These are phyloP conservation scores for Acrodontium crateriforme DNA, from an alignment of 2,329 filamentous ascomycete genomes.

Conservation along the genomic window DNA sequence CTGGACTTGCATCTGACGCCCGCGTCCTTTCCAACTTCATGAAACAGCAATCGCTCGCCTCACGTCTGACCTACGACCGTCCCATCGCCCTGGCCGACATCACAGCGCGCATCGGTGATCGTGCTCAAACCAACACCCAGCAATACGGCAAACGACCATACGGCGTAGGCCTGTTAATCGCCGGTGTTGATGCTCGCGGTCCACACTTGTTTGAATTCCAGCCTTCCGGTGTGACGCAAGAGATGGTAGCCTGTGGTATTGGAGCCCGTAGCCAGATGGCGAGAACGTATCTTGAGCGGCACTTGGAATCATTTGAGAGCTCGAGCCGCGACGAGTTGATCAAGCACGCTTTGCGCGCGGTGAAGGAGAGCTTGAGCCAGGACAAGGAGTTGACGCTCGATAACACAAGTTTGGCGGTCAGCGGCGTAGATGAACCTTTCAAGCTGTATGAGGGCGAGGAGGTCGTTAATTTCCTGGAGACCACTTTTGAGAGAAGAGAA, in stretches of 20 bases:
- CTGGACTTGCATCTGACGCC: slow-evolving; percentile 91
- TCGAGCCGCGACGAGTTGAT: slow-evolving; percentile 74
- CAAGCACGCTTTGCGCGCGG: slow-evolving; percentile 72
- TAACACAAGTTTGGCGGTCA: slow-evolving; percentile 84
- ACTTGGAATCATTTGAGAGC: slow-evolving; percentile 69
- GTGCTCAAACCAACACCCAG: slow-evolving; percentile 95
- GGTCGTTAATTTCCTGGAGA: slow-evolving; percentile 73
- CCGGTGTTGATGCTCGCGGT: slow-evolving; percentile 84
- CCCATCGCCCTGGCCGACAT: slow-evolving; percentile 82
- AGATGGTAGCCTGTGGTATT: slow-evolving; percentile 94
- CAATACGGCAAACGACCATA: slow-evolving; percentile 94
- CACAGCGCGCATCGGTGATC: slow-evolving; percentile 83
- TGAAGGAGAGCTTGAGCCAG: slow-evolving; percentile 92
- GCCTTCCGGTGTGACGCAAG: slow-evolving; percentile 86
- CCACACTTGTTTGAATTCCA: slow-evolving; percentile 98
- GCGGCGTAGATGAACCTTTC: slow-evolving; percentile 80
- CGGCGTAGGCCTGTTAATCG: slow-evolving; percentile 82
- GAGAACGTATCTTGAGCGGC: slow-evolving; percentile 86
- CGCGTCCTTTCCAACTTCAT: slow-evolving; percentile 99
- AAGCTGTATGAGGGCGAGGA: slow-evolving; percentile 83
- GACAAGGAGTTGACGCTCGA: slow-evolving; percentile 96
- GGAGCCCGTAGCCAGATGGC: slow-evolving; percentile 96
- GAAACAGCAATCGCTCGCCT: slow-evolving; percentile 96
- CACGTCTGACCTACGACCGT: slow-evolving; percentile 89
- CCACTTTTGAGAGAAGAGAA: slow-evolving; percentile 36